A percentile compares a stretch with the other conserved stretches of the same genome.
phyloP scores from a whole-genome alignment of 441 rosid species.

The Aquilaria agallochum region DNA sequence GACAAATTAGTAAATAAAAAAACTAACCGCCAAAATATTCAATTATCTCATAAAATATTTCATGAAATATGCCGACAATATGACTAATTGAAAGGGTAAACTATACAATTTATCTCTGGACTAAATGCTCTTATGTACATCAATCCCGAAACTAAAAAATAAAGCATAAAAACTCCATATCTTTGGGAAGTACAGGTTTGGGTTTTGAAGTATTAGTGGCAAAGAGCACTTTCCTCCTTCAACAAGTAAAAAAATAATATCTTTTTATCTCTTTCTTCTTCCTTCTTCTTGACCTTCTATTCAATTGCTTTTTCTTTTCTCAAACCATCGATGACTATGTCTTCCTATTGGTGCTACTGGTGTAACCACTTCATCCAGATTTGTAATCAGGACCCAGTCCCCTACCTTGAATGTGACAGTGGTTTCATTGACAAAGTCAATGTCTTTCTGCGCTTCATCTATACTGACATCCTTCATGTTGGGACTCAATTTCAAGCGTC shows the following conservation, averaged over 20 bases:
- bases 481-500: constrained; percentile 36
- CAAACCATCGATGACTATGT: constrained; percentile 45
- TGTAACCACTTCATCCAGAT: constrained; percentile 70
- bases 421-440: constrained; percentile 76
- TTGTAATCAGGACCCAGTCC: constrained; percentile 34
- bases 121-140: no score
- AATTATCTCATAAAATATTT: no score
- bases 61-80: no score
- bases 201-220: no score
- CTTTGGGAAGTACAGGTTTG: no score
- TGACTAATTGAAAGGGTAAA: no score
- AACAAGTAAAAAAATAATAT: not conserved
- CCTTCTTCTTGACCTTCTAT: not conserved
- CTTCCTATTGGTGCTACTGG: constrained; percentile 80
- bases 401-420: constrained; percentile 74
- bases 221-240: not conserved
- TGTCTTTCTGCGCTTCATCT: constrained; percentile 26
- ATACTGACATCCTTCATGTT: constrained; percentile 18
- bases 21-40: no score
- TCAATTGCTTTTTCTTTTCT: constrained; percentile 6
- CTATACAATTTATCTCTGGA: no score
- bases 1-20: no score
- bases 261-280: not conserved
- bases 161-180: no score
- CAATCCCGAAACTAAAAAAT: no score